A percentile compares a stretch with the other conserved stretches of the same genome.
These are phyloP conservation scores for Lenwebbia sp. DNA, from an alignment of 345 rosid genomes.

Conservation along the genomic window DNA sequence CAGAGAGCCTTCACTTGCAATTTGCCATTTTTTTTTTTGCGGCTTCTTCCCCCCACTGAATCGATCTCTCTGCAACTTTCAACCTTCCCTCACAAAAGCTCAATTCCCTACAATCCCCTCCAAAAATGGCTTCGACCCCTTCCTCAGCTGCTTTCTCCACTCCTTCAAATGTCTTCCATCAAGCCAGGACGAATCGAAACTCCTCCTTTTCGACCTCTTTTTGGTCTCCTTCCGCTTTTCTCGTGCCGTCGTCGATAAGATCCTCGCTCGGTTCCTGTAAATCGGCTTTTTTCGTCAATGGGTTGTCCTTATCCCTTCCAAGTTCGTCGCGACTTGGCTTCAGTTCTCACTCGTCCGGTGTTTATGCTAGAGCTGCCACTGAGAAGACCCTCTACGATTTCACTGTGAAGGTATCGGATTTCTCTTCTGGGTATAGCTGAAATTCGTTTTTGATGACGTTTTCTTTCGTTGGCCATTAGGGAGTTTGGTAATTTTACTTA, in stretches of 20 bases:
- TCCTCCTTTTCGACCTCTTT: neutral
- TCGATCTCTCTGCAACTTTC: neutral
- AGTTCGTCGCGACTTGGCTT: conserved; percentile 15
- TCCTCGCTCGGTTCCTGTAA: conserved; percentile 36
- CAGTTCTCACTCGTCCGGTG: conserved; percentile 26
- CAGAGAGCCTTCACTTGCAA: neutral
- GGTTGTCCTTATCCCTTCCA: conserved; percentile 26
- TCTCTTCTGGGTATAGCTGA: neutral
- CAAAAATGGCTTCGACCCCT: conserved; percentile 28
- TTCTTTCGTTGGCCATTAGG: neutral
- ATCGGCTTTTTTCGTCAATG: conserved; percentile 36
- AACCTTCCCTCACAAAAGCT: neutral
- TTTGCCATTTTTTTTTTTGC: neutral
- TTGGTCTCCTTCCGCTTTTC: conserved; percentile 15
- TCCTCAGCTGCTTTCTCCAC: conserved; percentile 26
- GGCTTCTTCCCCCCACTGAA: neutral
- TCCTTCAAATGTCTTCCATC: conserved; percentile 12
- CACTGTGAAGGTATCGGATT: conserved; percentile 56
- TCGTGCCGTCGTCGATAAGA: conserved; percentile 21
- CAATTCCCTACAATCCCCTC: neutral
- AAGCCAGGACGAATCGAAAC: neutral
- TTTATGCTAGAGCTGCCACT: conserved; percentile 61
- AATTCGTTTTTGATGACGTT: neutral
- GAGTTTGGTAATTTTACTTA: neutral
- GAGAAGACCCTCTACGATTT: conserved; percentile 62